Base-by-base conservation (phyloP, 208 protist genomes). In the Leishmania arabica region DNA sequence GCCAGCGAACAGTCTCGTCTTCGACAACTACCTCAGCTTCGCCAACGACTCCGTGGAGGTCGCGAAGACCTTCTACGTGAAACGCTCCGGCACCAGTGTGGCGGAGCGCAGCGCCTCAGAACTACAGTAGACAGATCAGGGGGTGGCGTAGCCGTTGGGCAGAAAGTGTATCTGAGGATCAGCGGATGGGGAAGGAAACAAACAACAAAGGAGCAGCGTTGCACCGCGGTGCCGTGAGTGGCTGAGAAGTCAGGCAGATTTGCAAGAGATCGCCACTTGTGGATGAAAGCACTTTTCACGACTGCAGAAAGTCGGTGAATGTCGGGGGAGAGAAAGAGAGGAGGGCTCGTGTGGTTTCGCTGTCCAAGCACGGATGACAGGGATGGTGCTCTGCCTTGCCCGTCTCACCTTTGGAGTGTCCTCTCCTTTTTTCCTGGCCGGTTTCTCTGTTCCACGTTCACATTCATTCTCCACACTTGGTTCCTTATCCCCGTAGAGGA, bases 1-100 rank as follows among this genome's bases (percentile, higher is more conserved):
- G 17, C 80, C 81, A 40, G 68, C 31, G 31, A 80, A 75, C 34
- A 91, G 82, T 81, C 83, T 79, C n/a, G 86, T 88, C 42, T 93
- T 91, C 66, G 73, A 86, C n/a, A 93, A 92, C 76, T 90, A 90
- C 73, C 83, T 84, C 15, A 82, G 77, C 47, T 94, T 94, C 53
- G 56, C 51, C 31, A 82, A 86, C 74, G 76, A 90, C 64, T 79
- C 77, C 8, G 85, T 85, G 56, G 75, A 84, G 24, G 86, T 89
- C 19, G 66, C 76, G 31, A 75, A 73, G 51, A 81, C 69, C 15
- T 92, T 88, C 69, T 86, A 89, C 47, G 79, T 80, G 11, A 86
- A 84, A 37, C 56, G 84, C 47, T 68, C 81, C 0, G 85, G 81
- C 21, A 75, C 84, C 15, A 73, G 64, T 40, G 69, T 90, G 54